These are phyloP conservation scores for Diatrype stigma DNA, from an alignment of 2,329 filamentous ascomycete species.

Conservation along the genomic window DNA sequence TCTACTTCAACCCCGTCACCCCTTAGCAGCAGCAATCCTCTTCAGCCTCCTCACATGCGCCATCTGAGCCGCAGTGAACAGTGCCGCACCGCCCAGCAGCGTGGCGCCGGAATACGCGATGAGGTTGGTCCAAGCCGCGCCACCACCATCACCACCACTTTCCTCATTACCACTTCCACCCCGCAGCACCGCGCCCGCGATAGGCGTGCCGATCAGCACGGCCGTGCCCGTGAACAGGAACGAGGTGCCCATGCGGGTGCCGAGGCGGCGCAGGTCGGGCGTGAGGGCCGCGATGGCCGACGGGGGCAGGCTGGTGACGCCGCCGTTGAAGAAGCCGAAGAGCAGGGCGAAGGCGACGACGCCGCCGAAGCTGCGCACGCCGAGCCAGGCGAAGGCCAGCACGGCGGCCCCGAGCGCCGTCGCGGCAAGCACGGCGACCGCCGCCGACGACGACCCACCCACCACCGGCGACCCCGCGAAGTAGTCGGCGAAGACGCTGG, in stretches of 20 bases:
- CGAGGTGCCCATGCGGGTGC: constrained; percentile 39
- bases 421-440: constrained; percentile 24
- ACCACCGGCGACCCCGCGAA: constrained; percentile 23
- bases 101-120: constrained; percentile 29
- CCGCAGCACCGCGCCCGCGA: constrained; percentile 44
- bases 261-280: constrained; percentile 23
- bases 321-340: constrained; percentile 33
- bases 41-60: constrained; percentile 8
- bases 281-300: constrained; percentile 21
- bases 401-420: constrained; percentile 22
- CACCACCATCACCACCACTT: constrained; percentile 11
- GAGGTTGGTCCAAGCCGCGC: constrained; percentile 25
- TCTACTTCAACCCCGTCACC: no score
- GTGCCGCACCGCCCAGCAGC: constrained; percentile 20
- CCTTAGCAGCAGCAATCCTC: not conserved
- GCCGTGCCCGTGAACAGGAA: constrained; percentile 37
- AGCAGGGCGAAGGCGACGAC: constrained; percentile 29
- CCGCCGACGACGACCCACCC: no score
- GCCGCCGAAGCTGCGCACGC: constrained; percentile 18
- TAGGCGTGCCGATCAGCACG: constrained; percentile 47
- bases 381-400: constrained; percentile 29
- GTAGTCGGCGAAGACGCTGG: constrained; percentile 30
- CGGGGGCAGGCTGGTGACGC: constrained; percentile 29
- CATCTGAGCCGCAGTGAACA: constrained; percentile 17
- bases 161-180: constrained; percentile 13